phyloP scores from a whole-genome alignment of 805 yeast species.

The Debaryomyces hansenii region DNA sequence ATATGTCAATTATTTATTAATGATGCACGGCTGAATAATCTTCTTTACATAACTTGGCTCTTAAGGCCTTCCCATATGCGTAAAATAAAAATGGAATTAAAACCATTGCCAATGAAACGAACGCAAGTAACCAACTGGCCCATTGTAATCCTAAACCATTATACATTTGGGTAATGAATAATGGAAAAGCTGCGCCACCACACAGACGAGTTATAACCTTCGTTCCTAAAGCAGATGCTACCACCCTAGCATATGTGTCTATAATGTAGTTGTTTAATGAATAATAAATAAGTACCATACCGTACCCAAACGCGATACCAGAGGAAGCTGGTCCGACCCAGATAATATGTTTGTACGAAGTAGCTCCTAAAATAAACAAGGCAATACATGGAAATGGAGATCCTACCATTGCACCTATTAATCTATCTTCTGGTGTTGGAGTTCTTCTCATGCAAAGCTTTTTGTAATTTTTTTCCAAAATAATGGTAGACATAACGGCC shows the following conservation, averaged over 20 bases:
- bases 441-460: conserved; percentile 50
- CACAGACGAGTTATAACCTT: conserved; percentile 78
- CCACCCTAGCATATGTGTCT: conserved; percentile 82
- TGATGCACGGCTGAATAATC: conserved; percentile 40
- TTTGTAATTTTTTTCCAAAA: conserved; percentile 63
- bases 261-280: conserved; percentile 78
- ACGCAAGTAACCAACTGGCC: conserved; percentile 80
- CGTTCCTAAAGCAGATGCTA: conserved; percentile 79
- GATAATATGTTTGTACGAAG: conserved; percentile 64
- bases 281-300: conserved; percentile 60
- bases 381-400: conserved; percentile 82
- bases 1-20: neutral
- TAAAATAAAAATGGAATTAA: conserved; percentile 70
- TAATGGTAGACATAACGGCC: conserved; percentile 74
- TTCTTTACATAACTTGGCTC: conserved; percentile 66
- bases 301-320: conserved; percentile 60
- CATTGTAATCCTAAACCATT: conserved; percentile 70
- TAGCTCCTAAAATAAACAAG: conserved; percentile 77
- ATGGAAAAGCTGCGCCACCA: conserved; percentile 86
- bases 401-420: conserved; percentile 80
- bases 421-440: conserved; percentile 78
- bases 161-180: conserved; percentile 81
- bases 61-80: conserved; percentile 60
- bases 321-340: conserved; percentile 66
- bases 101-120: conserved; percentile 76